phyloP scores from a whole-genome alignment of 352 stramenopile species.

The Paralagenidium karlingii region DNA sequence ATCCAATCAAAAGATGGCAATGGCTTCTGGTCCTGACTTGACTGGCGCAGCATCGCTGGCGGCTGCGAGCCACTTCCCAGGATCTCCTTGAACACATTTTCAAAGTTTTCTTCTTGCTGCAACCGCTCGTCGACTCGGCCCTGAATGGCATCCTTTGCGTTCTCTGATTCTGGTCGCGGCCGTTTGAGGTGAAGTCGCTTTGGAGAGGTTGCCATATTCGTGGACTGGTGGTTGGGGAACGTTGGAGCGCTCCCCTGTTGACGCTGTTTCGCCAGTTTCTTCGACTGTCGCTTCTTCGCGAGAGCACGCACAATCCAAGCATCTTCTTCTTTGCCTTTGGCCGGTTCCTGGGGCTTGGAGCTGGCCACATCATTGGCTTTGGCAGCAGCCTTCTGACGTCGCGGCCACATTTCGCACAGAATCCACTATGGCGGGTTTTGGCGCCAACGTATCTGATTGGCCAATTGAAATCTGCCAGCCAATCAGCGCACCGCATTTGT shows the following conservation, averaged over 20 bases:
- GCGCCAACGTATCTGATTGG: conserved; percentile 16
- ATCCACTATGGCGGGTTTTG: conserved; percentile 11
- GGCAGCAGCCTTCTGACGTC: not conserved
- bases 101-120: conserved; percentile 23
- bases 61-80: too few species aligned
- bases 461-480: conserved; percentile 1
- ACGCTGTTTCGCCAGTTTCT: not conserved
- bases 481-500: conserved; percentile 4
- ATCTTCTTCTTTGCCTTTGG: too few species aligned
- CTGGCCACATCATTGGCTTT: conserved; percentile 3
- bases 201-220: conserved; percentile 3
- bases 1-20: too few species aligned
- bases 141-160: not conserved
- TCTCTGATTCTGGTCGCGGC: not conserved
- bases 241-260: not conserved
- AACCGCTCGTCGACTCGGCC: not conserved
- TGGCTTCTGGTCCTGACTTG: too few species aligned
- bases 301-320: conserved; percentile 11
- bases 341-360: too few species aligned
- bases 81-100: conserved; percentile 34
- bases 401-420: conserved; percentile 7
- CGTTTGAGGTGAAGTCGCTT: conserved; percentile 2
- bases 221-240: not conserved
- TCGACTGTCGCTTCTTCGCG: conserved; percentile 8
- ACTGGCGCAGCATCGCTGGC: too few species aligned